phyloP scores from a whole-genome alignment of 805 yeast genomes.

The Myxozyma monticola region DNA sequence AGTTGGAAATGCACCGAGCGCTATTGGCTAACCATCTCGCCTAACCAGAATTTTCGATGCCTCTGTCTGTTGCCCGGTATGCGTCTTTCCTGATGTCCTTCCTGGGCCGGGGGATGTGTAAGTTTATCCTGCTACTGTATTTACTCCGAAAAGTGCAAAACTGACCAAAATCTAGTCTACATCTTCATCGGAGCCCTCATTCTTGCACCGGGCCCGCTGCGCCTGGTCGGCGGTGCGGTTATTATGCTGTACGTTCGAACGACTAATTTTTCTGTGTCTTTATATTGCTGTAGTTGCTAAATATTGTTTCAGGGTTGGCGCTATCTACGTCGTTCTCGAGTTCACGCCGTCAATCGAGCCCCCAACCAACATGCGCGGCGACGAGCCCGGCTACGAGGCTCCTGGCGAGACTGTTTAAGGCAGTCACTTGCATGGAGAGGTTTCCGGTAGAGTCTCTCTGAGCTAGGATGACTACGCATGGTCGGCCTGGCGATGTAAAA shows the following conservation, averaged over 20 bases:
- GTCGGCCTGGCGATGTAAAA: too few relatives aligned
- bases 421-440: too few relatives aligned
- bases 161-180: constrained; percentile 42
- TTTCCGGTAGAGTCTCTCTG: too few relatives aligned
- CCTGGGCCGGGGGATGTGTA: constrained; percentile 71
- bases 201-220: constrained; percentile 54
- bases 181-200: constrained; percentile 51
- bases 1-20: too few relatives aligned
- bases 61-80: constrained; percentile 48
- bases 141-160: too few relatives aligned
- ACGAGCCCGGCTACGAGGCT: constrained; percentile 38
- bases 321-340: constrained; percentile 61
- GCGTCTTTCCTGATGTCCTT: constrained; percentile 62
- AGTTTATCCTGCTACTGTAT: too few relatives aligned
- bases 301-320: constrained; percentile 47
- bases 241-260: constrained; percentile 48
- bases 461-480: too few relatives aligned
- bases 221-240: constrained; percentile 58
- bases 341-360: constrained; percentile 73
- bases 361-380: constrained; percentile 76
- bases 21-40: too few relatives aligned
- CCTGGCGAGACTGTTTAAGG: constrained; percentile 31
- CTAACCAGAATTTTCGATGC: constrained; percentile 49
- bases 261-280: not conserved
- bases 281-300: not conserved